phyloP scores from a whole-genome alignment of 1,284 basidiomycete genomes.

The Heterobasidion irregulare region DNA sequence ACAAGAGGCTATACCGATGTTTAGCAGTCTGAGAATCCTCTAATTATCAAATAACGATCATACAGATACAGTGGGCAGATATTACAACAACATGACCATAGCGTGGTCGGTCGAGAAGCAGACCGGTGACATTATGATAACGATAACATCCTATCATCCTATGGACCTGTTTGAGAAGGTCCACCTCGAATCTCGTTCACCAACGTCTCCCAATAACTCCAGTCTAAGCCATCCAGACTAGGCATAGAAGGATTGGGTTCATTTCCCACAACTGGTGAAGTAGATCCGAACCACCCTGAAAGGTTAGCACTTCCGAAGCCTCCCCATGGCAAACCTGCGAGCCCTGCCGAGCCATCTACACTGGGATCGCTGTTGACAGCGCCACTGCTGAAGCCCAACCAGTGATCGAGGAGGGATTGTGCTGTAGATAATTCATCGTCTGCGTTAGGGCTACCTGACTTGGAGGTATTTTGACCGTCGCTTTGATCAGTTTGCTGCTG shows the following conservation, averaged over 20 bases:
- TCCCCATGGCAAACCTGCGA: conserved; percentile 51
- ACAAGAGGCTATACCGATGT: too few species aligned
- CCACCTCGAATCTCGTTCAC: conserved; percentile 67
- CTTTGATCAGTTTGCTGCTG: conserved; percentile 35
- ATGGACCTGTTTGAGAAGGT: conserved; percentile 18
- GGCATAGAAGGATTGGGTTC: conserved; percentile 20
- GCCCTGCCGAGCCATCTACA: conserved; percentile 42
- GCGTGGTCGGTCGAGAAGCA: background rate
- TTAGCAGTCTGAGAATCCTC: too few species aligned
- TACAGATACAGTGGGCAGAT: background rate
- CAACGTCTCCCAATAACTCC: conserved; percentile 75
- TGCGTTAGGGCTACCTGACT: conserved; percentile 56
- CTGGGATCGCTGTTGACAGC: conserved; percentile 60
- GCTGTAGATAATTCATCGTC: conserved; percentile 66
- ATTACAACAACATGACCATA: background rate
- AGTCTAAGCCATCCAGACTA: conserved; percentile 59
- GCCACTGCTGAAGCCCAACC: conserved; percentile 44
- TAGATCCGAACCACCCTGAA: conserved; percentile 48
- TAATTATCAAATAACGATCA: background rate
- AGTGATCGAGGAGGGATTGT: conserved; percentile 70
- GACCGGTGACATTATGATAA: background rate
- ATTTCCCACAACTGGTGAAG: conserved; percentile 9
- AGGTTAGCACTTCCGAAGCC: conserved; percentile 50
- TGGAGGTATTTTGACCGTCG: conserved; percentile 39
- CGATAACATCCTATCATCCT: background rate